Evolutionary conservation across 164 flowering plant genomes (phyloP), one percentile per base, ranked within the genome.

Genomic region (Piper longum): DNA sequence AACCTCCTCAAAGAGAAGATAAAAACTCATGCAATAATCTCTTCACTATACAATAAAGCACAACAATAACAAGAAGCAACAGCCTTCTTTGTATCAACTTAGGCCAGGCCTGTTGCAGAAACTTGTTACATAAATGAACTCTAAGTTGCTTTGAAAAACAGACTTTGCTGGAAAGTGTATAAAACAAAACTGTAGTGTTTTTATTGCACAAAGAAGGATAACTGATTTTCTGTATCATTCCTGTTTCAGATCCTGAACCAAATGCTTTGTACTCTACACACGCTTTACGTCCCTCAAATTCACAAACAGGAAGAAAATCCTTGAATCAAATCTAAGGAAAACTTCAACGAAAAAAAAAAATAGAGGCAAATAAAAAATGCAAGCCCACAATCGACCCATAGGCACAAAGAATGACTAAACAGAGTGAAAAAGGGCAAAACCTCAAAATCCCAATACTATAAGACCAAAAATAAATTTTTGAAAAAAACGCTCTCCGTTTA

Each of bases 351-450:
- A 73, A 74, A 58, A 66, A 42, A 61, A 52, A 48, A 64, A 54
- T 69, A 61, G 69, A 42, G 61, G 52, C 67, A 67, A 71, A 64
- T 56, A 77, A 82, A 82, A 82, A 83, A 63, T 74, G 80, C 84
- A 83, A 84, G 78, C 88, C 78, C 91, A 80, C 82, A 79, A 76
- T 79, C 72, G 75, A 78, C 82, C 82, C 74, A 79, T 71, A 84
- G 79, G 77, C 71, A 67, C 41, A 36, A 82, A 79, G 60, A 57
- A 57, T 26, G 36, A 4, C 60, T 57, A 41, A 18, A 57, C 60
- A 57, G 39, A 75, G 60, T 79, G 70, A 77, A 72, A 54, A 61
- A 43, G 55, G 51, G 55, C 60, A 74, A 74, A 66, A 66, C 64
- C 67, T 56, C 73, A 69, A 56, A 57, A 63, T 43, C 69, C 81